A percentile compares a stretch with the other conserved stretches of the same genome.
phyloP scores from a whole-genome alignment of 306 rosid genomes.

The Cicer pinnatifidum region DNA sequence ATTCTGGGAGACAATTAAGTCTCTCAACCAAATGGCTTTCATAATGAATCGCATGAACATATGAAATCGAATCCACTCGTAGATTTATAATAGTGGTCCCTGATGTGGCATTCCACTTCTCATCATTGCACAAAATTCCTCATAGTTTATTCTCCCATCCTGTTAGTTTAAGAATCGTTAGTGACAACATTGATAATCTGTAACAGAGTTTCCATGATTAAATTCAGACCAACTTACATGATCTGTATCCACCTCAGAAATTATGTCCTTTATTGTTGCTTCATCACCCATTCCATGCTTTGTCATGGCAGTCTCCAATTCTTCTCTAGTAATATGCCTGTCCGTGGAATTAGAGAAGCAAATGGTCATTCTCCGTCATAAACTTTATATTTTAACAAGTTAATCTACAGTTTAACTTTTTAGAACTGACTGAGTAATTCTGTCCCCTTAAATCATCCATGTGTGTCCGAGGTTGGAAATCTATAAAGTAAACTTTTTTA shows the following conservation, averaged over 20 bases:
- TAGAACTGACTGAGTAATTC: neutral
- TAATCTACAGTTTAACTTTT: slow-evolving; percentile 12
- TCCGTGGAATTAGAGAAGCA: slow-evolving; percentile 38
- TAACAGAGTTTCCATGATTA: slow-evolving; percentile 19
- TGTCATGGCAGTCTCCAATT: slow-evolving; percentile 87
- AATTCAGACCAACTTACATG: slow-evolving; percentile 65
- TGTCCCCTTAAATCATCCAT: slow-evolving; percentile 16
- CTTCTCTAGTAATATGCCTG: slow-evolving; percentile 87
- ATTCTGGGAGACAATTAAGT: slow-evolving; percentile 19
- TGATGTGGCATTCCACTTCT: slow-evolving; percentile 82
- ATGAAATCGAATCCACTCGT: slow-evolving; percentile 18
- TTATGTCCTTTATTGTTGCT: slow-evolving; percentile 80
- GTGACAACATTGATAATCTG: neutral
- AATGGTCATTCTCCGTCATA: slow-evolving; percentile 26
- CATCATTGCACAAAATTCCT: slow-evolving; percentile 93
- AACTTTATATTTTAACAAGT: slow-evolving; percentile 18
- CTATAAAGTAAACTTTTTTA: neutral
- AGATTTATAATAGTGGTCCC: slow-evolving; percentile 48
- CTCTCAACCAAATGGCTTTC: slow-evolving; percentile 33
- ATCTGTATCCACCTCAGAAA: slow-evolving; percentile 92
- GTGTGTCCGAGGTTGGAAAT: neutral
- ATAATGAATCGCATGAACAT: slow-evolving; percentile 39
- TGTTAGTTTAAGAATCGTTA: slow-evolving; percentile 47
- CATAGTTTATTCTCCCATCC: slow-evolving; percentile 93
- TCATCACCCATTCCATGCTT: slow-evolving; percentile 86